Conservation (phyloP, 805 yeast genomes). For the Saturnispora hagleri region DNA sequence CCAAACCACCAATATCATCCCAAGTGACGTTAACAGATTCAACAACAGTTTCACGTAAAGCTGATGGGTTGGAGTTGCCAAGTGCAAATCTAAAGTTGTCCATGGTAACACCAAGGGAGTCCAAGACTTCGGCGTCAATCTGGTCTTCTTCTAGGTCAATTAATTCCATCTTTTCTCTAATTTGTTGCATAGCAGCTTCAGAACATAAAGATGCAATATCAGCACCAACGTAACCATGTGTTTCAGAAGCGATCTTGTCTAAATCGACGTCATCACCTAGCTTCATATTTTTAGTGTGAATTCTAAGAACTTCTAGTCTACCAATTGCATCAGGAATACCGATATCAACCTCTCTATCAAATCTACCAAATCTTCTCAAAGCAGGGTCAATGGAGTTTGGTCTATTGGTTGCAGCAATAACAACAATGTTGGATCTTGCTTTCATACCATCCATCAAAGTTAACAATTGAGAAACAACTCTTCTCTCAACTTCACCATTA, state of each 20-base stretch:
- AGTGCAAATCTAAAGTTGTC: slow-evolving; percentile 97
- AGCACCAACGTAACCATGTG: slow-evolving; percentile 99
- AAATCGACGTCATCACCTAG: slow-evolving; percentile 90
- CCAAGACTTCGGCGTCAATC: slow-evolving; percentile 94
- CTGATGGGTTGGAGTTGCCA: slow-evolving; percentile 97
- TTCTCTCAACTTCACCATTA: slow-evolving; percentile 98
- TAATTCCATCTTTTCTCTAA: slow-evolving; percentile 97
- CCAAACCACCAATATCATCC: slow-evolving; percentile 99
- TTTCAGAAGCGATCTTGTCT: slow-evolving; percentile 92
- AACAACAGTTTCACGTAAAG: slow-evolving; percentile 97
- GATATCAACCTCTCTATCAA: slow-evolving; percentile 79
- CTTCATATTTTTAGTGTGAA: slow-evolving; percentile 98
- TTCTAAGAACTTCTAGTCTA: slow-evolving; percentile 91
- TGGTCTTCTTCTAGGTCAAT: slow-evolving; percentile 94
- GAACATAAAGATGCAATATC: slow-evolving; percentile 97
- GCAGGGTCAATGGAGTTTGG: slow-evolving; percentile 85
- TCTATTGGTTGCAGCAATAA: slow-evolving; percentile 93
- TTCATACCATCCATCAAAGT: slow-evolving; percentile 99
- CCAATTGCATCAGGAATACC: slow-evolving; percentile 98
- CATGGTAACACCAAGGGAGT: slow-evolving; percentile 96
- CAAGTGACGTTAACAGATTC: slow-evolving; percentile 97
- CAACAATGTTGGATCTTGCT: slow-evolving; percentile 97
- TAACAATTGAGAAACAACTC: slow-evolving; percentile 95
- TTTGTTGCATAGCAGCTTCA: slow-evolving; percentile 99
- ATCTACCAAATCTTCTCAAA: slow-evolving; percentile 75